Evolutionary conservation across 2,329 filamentous ascomycete genomes (phyloP), one percentile per base, ranked within the genome.

Genomic region (Chalaropsis thielavioides): DNA sequence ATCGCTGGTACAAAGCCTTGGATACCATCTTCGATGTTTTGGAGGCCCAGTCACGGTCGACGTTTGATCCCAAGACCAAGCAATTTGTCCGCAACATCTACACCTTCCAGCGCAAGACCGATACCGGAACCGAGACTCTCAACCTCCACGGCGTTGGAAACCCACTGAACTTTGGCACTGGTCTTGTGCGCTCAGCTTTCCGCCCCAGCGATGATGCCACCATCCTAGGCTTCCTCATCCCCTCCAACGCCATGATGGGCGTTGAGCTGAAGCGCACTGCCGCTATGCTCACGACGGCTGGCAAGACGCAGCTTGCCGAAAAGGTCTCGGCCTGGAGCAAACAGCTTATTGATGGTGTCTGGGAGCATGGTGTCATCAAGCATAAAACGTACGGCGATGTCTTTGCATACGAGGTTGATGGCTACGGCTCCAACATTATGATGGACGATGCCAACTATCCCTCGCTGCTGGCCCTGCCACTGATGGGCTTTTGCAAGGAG

Each of bases 221-320:
- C 0, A 96, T 94, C 44, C 79, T 99, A 2, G 92, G 92, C 56
- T 99, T 90, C 78, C 90, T 96, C 73, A 95, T 99, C 69, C 94
- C 94, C 0, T 87, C 90, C 44, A 99, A 99, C 72, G 94, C 94
- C 27, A 92, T 95, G 86, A 96, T 99, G 81, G 86, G 90, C 1
- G 89, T 92, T 0, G 91, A 99, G 74, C 79, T 99, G 31, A 83
- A 85, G 68, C 85, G 89, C 51, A 85, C 89, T 0, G 85, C 90
- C 0, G 78, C 80, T 5, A 79, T 95, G 22, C 81, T 97, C n/a
- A 76, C 77, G 63, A 78, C 78, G 5, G 83, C 80, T 1, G 82
- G 81, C 1, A 82, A 87, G 60, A 73, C 78, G 2, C 74, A 76
- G 1, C 71, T 83, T 6, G 78, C 82, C 0, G 76, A 82, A 44